These are phyloP conservation scores for Acanthamoeba castellanii DNA, from an alignment of 208 protist species.

Conservation along the genomic window DNA sequence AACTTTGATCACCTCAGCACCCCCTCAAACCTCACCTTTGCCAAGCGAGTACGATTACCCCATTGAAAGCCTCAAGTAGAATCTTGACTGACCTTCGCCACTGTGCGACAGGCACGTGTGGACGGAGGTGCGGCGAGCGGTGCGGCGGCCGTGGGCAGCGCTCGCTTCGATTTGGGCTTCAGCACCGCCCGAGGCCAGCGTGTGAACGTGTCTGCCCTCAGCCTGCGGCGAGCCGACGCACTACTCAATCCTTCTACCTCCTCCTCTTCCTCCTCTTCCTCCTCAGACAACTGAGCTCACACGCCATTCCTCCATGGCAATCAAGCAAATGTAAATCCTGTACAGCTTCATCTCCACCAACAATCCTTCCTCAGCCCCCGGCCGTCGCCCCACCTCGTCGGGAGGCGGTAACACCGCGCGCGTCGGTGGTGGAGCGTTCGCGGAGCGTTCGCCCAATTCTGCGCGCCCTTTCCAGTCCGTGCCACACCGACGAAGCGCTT, in stretches of 20 bases:
- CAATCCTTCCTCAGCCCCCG: no score
- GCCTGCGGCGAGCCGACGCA: not conserved
- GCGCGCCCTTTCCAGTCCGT: not conserved
- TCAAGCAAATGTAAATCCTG: not conserved
- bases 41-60: not conserved
- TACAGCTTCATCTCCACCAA: not conserved
- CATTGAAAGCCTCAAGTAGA: not conserved
- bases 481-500: no score
- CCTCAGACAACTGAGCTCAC: not conserved
- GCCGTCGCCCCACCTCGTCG: no score
- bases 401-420: no score
- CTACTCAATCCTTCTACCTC: not conserved
- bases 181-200: not conserved
- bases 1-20: not conserved
- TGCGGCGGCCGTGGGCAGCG: not conserved
- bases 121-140: not conserved
- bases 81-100: not conserved
- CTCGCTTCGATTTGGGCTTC: slow-evolving; percentile 20
- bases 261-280: slow-evolving; percentile 1
- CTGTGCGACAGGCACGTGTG: not conserved
- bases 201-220: slow-evolving; percentile 22
- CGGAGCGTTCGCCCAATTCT: not conserved
- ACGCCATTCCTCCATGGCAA: not conserved
- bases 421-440: not conserved
- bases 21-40: not conserved